A percentile compares a stretch with the other conserved stretches of the same genome.
phyloP scores from a whole-genome alignment of 306 rosid species.

The Cucurbita argyrosperma region DNA sequence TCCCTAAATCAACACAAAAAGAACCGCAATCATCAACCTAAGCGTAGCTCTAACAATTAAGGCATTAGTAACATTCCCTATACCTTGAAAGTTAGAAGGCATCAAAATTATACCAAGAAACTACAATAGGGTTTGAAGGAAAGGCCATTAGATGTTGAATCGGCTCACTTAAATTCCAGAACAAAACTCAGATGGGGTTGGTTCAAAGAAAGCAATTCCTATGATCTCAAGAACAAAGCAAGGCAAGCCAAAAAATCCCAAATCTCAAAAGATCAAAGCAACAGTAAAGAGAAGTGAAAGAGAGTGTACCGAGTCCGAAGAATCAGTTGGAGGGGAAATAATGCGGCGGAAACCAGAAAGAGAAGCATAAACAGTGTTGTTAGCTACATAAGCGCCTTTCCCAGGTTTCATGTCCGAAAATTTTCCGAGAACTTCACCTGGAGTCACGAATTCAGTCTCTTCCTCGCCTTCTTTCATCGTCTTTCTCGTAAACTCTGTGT shows the following conservation, averaged over 20 bases:
- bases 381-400: conserved; percentile 57
- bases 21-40: not conserved
- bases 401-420: conserved; percentile 46
- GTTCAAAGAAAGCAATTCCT: not conserved
- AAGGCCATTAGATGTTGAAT: not conserved
- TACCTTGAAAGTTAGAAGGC: not conserved
- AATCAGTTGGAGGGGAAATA: conserved; percentile 37
- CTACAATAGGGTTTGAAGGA: not conserved
- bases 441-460: conserved; percentile 42
- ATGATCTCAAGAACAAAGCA: not conserved
- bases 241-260: not conserved
- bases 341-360: conserved; percentile 60
- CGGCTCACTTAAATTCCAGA: not conserved
- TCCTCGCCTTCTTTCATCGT: conserved; percentile 26
- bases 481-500: not conserved
- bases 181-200: not conserved
- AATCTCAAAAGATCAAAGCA: not conserved
- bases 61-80: not conserved
- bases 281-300: not conserved
- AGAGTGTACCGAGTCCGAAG: conserved; percentile 47
- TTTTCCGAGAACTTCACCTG: conserved; percentile 64
- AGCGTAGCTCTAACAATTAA: not conserved
- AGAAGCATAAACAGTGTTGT: conserved; percentile 59
- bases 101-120: not conserved
- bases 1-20: not conserved